phyloP scores from a whole-genome alignment of 2,329 filamentous ascomycete species.

The Microsporum audouinii region DNA sequence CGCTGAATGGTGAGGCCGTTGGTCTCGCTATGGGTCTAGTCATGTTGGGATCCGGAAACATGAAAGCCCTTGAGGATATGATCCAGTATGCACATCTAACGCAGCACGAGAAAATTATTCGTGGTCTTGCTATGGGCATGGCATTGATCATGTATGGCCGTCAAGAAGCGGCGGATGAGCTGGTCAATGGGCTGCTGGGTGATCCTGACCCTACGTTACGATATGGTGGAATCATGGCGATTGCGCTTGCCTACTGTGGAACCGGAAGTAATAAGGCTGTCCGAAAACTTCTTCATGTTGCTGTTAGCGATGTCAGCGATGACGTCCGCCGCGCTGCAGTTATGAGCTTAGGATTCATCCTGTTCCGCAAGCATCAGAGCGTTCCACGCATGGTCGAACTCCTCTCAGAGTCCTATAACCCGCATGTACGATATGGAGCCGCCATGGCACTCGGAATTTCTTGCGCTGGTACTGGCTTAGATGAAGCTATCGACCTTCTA shows the following conservation, averaged over 20 bases:
- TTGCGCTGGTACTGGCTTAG: conserved; percentile 87
- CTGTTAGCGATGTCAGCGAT: conserved; percentile 95
- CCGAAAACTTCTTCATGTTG: conserved; percentile 84
- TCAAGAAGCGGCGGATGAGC: conserved; percentile 85
- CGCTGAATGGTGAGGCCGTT: conserved; percentile 92
- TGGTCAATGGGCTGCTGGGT: conserved; percentile 84
- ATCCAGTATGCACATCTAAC: conserved; percentile 96
- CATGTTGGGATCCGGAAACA: conserved; percentile 96
- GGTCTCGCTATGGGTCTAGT: conserved; percentile 93
- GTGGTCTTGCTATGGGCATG: conserved; percentile 91
- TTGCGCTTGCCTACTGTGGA: conserved; percentile 92
- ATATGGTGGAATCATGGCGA: conserved; percentile 98
- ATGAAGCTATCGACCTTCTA: conserved; percentile 89
- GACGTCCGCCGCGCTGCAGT: conserved; percentile 93
- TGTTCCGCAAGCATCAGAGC: conserved; percentile 94
- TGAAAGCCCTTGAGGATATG: conserved; percentile 89
- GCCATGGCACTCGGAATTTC: conserved; percentile 98
- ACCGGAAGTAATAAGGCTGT: conserved; percentile 98
- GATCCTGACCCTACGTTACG: conserved; percentile 88
- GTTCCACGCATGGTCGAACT: conserved; percentile 98
- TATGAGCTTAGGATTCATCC: conserved; percentile 94
- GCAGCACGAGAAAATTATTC: conserved; percentile 97
- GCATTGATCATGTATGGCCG: conserved; percentile 96
- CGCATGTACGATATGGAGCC: conserved; percentile 92
- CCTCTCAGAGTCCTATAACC: conserved; percentile 96